Conservation (phyloP, 371 early-diverging fungal species). For the Circinella minor region DNA sequence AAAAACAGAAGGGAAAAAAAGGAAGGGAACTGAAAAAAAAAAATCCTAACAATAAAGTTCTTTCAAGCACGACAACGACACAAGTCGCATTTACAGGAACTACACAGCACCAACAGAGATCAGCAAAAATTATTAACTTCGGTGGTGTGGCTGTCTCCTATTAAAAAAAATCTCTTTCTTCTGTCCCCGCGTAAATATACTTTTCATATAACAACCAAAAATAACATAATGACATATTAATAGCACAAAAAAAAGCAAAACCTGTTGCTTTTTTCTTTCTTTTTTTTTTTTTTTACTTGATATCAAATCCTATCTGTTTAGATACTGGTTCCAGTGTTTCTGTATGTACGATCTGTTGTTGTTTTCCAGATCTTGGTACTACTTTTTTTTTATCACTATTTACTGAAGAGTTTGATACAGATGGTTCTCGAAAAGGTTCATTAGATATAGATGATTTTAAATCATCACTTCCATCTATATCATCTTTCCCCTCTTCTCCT, state of each 20-base stretch:
- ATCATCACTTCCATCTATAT: neutral
- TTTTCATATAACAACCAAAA: neutral
- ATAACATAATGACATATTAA: neutral
- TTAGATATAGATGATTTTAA: neutral
- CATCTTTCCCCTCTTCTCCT: neutral
- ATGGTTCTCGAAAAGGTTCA: neutral
- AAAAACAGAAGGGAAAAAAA: neutral
- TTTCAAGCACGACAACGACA: too few species aligned
- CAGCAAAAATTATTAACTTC: too few species aligned
- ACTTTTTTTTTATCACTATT: neutral
- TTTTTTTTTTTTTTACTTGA: constrained; percentile 8
- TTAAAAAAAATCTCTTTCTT: too few species aligned
- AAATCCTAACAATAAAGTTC: neutral
- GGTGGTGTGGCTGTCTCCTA: too few species aligned
- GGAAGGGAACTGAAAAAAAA: neutral
- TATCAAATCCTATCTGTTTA: constrained; percentile 20
- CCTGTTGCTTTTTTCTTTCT: neutral
- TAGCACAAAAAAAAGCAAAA: neutral
- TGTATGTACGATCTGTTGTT: constrained; percentile 15
- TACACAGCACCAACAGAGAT: too few species aligned
- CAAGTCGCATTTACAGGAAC: too few species aligned
- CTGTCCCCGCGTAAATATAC: too few species aligned
- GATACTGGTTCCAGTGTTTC: constrained; percentile 28
- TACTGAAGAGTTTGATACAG: neutral
- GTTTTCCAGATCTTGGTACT: neutral